Conservation (phyloP, 1,284 basidiomycete species). For the Coniferiporia weirii region DNA sequence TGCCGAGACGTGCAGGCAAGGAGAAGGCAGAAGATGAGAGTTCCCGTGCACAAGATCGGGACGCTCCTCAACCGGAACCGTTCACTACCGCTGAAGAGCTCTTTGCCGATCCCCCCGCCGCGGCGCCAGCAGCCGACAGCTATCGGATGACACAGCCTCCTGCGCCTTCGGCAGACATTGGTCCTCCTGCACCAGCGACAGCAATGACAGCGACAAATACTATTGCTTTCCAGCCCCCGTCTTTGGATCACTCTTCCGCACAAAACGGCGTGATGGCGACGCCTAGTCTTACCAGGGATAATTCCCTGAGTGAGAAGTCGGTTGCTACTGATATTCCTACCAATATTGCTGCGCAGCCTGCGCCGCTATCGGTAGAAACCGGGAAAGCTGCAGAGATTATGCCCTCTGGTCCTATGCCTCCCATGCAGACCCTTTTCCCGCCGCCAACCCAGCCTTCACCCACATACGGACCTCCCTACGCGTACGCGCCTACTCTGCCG, state of each 20-base stretch:
- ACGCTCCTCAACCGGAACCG: slow-evolving; percentile 20
- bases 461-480: slow-evolving; percentile 55
- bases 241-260: background rate
- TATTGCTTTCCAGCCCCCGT: background rate
- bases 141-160: background rate
- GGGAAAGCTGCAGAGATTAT: background rate
- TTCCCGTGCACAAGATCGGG: background rate
- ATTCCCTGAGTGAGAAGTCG: slow-evolving; percentile 14
- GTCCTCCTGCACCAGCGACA: slow-evolving; percentile 17
- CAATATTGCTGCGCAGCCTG: slow-evolving; percentile 16
- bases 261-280: slow-evolving; percentile 10
- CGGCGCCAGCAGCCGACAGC: slow-evolving; percentile 4
- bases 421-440: slow-evolving; percentile 53
- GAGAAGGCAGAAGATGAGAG: slow-evolving; percentile 22
- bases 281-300: slow-evolving; percentile 15
- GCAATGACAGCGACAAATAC: background rate
- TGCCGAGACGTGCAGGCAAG: slow-evolving; percentile 41
- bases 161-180: slow-evolving; percentile 1
- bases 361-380: slow-evolving; percentile 21
- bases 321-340: background rate
- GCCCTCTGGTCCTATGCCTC: slow-evolving; percentile 40
- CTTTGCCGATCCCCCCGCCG: slow-evolving; percentile 8
- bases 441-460: slow-evolving; percentile 51
- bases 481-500: slow-evolving; percentile 55
- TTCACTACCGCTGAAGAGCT: slow-evolving; percentile 32